Conservation (phyloP, 192 early-diverging fungal genomes). For the Diversispora eburnea region DNA sequence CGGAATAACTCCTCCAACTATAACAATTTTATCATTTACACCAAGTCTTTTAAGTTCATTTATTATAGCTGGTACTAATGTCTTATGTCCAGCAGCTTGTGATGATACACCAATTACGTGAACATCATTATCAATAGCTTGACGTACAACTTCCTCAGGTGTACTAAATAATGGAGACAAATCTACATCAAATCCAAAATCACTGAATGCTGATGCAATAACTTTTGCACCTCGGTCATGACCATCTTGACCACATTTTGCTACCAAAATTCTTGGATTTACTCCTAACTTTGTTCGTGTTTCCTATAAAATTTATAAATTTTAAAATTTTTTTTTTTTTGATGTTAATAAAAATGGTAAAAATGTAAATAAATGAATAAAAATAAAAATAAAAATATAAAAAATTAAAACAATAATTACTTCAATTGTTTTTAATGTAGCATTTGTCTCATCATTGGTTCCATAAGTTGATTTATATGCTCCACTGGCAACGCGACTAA, state of each 20-base stretch:
- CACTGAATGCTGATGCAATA: constrained; percentile 84
- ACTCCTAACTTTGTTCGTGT: constrained; percentile 49
- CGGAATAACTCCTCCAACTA: constrained; percentile 86
- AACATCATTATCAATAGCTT: constrained; percentile 87
- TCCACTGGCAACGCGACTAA: constrained; percentile 76
- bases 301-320: background rate
- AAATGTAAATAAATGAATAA: background rate
- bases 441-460: constrained; percentile 55
- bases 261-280: constrained; percentile 84
- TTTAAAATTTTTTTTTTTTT: background rate
- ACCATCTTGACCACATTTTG: constrained; percentile 93
- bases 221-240: constrained; percentile 94
- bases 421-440: constrained; percentile 62
- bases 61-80: constrained; percentile 76
- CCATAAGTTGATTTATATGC: constrained; percentile 84
- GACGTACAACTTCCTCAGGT: constrained; percentile 82
- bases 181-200: constrained; percentile 90
- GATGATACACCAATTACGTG: constrained; percentile 86
- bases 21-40: constrained; percentile 67
- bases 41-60: constrained; percentile 74
- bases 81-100: constrained; percentile 87
- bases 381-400: background rate
- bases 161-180: constrained; percentile 89
- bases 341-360: background rate
- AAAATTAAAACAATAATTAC: background rate